Base-by-base conservation (phyloP, 2,329 filamentous ascomycete species). In the Arthrobotrys pseudoclavata region DNA sequence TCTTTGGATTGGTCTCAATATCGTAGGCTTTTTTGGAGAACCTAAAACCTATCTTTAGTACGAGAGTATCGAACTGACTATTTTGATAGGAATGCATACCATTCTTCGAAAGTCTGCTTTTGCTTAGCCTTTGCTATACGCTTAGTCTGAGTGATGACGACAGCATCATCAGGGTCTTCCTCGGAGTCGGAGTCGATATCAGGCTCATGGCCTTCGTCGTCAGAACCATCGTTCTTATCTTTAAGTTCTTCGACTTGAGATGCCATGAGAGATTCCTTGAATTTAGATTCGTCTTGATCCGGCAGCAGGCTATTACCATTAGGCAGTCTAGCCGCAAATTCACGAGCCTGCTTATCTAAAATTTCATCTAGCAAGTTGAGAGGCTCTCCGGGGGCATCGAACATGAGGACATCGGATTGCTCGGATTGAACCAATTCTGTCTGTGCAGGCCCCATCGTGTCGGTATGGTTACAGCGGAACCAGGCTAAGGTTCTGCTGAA, bases 61-160 rank as follows among this genome's bases (percentile, higher is more conserved):
- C 15, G 1, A 45, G n/a, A 20, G 9, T 9, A 20, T 45, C 1
- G 10, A 20, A 45, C 20, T 42, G 37, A 42, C 12, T 3, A 4
- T 42, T 42, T 42, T 42, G 4, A 34, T 42, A 20, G 29, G 31
- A 47, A 45, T 26, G 34, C 67, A 29, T 67, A 77, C 74, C 68
- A 68, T 71, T 77, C 60, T 18, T 77, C 74, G 50, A 77, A 77
- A 6, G 67, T 68, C 13, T 50, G 42, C 29, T 68, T 67, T 29
- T 77, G 74, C 26, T 63, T 53, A 20, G 61, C 62, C 20, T 77
- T 77, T 10, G 40, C 55, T 26, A 68, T 31, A 40, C 67, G 74
- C 45, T 22, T 50, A 9, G 31, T 55, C 3, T 77, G 29, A 10
- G 50, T 66, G 13, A 66, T 15, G 45, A 64, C 22, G 4, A 62